phyloP scores from a whole-genome alignment of 202 grass and related monocot species.

The Saccharum hybrid region DNA sequence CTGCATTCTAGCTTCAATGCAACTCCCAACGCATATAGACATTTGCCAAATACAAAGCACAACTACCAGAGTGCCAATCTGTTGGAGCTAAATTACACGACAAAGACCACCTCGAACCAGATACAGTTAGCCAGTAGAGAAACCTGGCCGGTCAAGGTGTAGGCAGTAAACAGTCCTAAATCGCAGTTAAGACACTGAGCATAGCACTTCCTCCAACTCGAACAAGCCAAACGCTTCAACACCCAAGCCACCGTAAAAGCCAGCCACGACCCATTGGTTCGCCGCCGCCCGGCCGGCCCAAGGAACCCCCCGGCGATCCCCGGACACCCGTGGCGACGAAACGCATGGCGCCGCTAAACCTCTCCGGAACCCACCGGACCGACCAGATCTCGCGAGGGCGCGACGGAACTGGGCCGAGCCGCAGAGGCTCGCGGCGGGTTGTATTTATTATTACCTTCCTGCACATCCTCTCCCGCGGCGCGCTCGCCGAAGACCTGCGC shows the following conservation, averaged over 20 bases:
- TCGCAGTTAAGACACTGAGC: constrained; percentile 5
- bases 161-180: neutral
- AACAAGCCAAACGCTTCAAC: neutral
- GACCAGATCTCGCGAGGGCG: constrained; percentile 47
- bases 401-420: neutral
- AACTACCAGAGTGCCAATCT: neutral
- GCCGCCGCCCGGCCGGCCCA: neutral
- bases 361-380: constrained; percentile 20
- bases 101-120: neutral
- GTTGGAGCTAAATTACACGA: neutral
- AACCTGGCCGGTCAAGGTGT: neutral
- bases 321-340: neutral
- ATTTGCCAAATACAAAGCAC: neutral
- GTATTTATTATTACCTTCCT: constrained; percentile 70
- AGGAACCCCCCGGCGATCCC: constrained; percentile 23
- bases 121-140: neutral
- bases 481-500: constrained; percentile 99
- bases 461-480: constrained; percentile 87
- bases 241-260: constrained; percentile 12
- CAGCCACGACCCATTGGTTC: constrained; percentile 6
- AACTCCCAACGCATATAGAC: constrained; percentile 3
- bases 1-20: constrained; percentile 1
- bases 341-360: constrained; percentile 11
- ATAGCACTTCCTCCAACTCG: neutral
- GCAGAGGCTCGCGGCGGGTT: neutral